Conservation (phyloP, 345 rosid species). For the Abelmoschus esculentus region DNA sequence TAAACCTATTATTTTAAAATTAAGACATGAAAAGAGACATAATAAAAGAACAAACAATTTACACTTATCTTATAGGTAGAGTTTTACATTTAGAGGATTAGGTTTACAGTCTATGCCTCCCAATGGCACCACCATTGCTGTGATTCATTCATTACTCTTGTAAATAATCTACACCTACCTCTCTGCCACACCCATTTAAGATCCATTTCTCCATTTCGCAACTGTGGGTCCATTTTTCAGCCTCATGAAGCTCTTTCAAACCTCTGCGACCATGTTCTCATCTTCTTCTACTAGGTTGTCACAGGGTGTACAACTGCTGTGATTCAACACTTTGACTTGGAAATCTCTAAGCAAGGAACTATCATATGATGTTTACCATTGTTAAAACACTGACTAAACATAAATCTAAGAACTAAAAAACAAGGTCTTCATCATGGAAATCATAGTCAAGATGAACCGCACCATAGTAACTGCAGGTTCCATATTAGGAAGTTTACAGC, state of each 20-base stretch:
- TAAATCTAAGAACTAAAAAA: too few species aligned
- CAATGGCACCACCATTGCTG: neutral
- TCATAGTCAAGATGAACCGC: neutral
- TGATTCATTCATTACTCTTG: neutral
- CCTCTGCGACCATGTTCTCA: neutral
- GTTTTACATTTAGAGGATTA: too few species aligned
- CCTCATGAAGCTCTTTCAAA: neutral
- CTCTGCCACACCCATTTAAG: neutral
- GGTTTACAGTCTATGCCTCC: too few species aligned
- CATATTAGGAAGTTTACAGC: neutral
- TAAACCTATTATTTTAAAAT: too few species aligned
- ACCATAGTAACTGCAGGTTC: neutral
- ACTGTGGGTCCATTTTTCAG: neutral
- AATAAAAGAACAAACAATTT: too few species aligned
- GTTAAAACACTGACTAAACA: too few species aligned
- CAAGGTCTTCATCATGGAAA: too few species aligned
- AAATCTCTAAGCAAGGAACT: neutral
- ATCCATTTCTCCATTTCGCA: neutral
- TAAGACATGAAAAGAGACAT: too few species aligned
- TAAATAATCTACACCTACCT: conserved; percentile 7
- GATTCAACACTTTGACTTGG: neutral
- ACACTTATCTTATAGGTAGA: too few species aligned
- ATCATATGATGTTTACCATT: too few species aligned
- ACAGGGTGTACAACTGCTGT: neutral
- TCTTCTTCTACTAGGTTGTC: neutral